phyloP scores from a whole-genome alignment of 2,329 filamentous ascomycete genomes.

The Annulohypoxylon truncatum region DNA sequence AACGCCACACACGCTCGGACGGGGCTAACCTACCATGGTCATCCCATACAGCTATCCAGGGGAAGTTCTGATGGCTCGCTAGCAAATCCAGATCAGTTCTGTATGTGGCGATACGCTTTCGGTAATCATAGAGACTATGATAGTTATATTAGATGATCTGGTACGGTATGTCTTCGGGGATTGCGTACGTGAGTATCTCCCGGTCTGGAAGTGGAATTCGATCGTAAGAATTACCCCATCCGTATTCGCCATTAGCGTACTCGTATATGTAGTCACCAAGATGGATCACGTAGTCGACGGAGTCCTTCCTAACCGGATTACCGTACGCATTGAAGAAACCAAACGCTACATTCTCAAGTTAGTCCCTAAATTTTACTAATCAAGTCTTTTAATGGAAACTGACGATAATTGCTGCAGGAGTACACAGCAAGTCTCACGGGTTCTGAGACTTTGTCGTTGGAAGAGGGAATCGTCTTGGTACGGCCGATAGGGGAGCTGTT shows the following conservation, averaged over 20 bases:
- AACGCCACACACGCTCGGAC: not conserved
- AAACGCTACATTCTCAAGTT: conserved; percentile 51
- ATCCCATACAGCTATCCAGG: conserved; percentile 75
- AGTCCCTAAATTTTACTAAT: not conserved
- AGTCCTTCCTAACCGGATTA: conserved; percentile 68
- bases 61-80: conserved; percentile 64
- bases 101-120: conserved; percentile 68
- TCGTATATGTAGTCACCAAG: conserved; percentile 65
- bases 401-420: conserved; percentile 76
- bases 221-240: conserved; percentile 62
- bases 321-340: conserved; percentile 72
- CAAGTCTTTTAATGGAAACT: conserved; percentile 38
- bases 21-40: conserved; percentile 58
- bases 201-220: conserved; percentile 65
- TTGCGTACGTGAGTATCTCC: conserved; percentile 57
- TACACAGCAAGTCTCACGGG: conserved; percentile 74
- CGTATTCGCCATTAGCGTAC: conserved; percentile 57
- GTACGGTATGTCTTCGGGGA: conserved; percentile 50
- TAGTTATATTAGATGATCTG: conserved; percentile 1
- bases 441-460: conserved; percentile 65
- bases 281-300: conserved; percentile 69
- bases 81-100: conserved; percentile 71
- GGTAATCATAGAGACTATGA: conserved; percentile 67
- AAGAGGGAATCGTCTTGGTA: conserved; percentile 75
- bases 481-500: conserved; percentile 71